Percentiles rank a stretch among this genome's conserved stretches.
These are phyloP conservation scores for Cerioporus squamosus DNA, from an alignment of 1,284 basidiomycete genomes.

Conservation along the genomic window DNA sequence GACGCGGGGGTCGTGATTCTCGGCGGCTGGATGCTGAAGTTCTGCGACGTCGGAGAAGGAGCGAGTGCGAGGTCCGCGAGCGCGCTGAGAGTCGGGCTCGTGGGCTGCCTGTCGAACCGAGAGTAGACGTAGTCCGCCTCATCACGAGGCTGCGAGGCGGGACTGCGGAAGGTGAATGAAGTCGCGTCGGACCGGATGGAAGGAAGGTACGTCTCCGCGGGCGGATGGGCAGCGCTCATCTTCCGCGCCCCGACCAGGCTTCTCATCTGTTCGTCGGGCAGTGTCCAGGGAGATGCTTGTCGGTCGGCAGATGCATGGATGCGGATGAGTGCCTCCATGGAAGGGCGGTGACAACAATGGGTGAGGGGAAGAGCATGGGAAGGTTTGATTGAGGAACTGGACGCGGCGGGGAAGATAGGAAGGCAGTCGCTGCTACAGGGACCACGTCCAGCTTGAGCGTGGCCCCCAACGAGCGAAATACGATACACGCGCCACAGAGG, in stretches of 20 bases:
- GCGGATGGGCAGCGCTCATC: background rate
- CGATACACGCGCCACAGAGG: constrained; percentile 10
- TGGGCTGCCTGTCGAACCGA: background rate
- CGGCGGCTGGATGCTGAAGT: background rate
- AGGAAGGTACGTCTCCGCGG: background rate
- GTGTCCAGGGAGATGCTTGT: background rate
- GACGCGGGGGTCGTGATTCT: constrained; percentile 5
- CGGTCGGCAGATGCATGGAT: background rate
- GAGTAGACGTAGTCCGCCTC: background rate
- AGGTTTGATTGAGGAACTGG: background rate
- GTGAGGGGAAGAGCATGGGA: constrained; percentile 3
- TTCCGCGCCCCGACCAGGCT: background rate
- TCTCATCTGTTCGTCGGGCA: background rate
- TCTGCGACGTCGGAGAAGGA: background rate
- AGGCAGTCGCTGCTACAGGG: background rate
- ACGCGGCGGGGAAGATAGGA: constrained; percentile 5
- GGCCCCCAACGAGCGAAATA: constrained; percentile 11
- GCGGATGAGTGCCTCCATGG: constrained; percentile 5
- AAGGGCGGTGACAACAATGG: constrained; percentile 7
- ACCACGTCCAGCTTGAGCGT: background rate
- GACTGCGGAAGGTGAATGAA: background rate
- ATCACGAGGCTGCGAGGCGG: background rate
- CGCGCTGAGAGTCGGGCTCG: background rate
- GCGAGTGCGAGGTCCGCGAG: constrained; percentile 9
- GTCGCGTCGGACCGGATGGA: background rate